Base-by-base conservation (phyloP, 306 rosid species). In the Vachellia pachyceras region DNA sequence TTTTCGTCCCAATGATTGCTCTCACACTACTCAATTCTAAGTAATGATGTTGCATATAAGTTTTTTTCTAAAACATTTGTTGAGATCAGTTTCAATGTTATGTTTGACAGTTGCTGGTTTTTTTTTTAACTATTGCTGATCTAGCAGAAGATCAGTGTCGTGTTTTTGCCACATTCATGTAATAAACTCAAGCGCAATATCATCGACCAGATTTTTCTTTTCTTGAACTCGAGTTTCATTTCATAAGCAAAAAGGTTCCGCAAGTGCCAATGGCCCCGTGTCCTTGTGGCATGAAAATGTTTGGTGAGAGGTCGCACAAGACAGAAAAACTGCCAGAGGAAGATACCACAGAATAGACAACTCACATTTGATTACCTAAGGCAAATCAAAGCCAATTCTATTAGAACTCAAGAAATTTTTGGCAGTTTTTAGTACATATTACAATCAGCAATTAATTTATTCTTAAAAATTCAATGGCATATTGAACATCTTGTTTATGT, bases 401-500 rank as follows among this genome's bases (percentile, higher is more conserved):
- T 14, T 29, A 61, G 22, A 18, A 13, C 7, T 33, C 69, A 36
- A 6, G 10, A 36, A 61, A 12, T 29, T 35, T 36, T 64, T 29
- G 5, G 18, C 20, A 17, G 23, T 18, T 64, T n/a, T 52, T 29
- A 17, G 77, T 70, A 78, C 77, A 81, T 46, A 73, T 61, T 18
- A 74, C 39, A 81, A 58, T 17, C 73, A 52, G 60, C 67, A 78
- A 73, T 52, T 61, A 75, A 6, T 44, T 5, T 76, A 15, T 60
- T 37, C 50, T 86, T 89, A 91, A 82, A 91, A 87, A 79, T 91
- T 78, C 86, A 95, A 66, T 23, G 99, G 96, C 98, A 89, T 86
- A 47, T 85, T 91, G 80, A 95, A 95, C 99, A 95, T 86, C 77
- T 90, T 87, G 85, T 93, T 95, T 73, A 95, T 95, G 72, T 95